phyloP scores from a whole-genome alignment of 2,329 filamentous ascomycete genomes.

The Chaetomiaceae sp. region DNA sequence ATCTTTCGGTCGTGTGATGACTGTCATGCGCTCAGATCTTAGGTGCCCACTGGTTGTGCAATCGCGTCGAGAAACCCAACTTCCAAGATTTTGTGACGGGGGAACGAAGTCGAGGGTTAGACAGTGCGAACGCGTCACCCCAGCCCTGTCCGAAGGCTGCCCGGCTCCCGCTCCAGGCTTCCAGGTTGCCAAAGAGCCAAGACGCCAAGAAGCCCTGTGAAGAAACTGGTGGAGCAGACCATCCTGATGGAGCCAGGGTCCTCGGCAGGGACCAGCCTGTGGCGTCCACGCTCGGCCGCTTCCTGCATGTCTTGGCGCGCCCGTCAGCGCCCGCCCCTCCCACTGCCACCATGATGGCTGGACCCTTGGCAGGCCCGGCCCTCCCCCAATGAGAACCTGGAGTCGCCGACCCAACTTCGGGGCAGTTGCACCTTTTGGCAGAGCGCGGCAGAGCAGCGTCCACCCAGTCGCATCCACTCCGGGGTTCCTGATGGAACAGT shows the following conservation, averaged over 20 bases:
- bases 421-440: slow-evolving; percentile 18
- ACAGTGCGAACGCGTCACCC: slow-evolving; percentile 10
- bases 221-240: slow-evolving; percentile 1
- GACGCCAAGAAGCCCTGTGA: too few species aligned
- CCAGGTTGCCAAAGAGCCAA: too few species aligned
- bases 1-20: neutral
- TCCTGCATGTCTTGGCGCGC: slow-evolving; percentile 16
- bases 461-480: slow-evolving; percentile 10
- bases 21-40: neutral
- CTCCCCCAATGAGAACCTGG: slow-evolving; percentile 19
- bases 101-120: too few species aligned
- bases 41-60: neutral
- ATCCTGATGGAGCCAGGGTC: neutral
- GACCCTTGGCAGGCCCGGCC: slow-evolving; percentile 10
- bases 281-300: slow-evolving; percentile 11
- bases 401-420: slow-evolving; percentile 19
- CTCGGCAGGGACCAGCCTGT: slow-evolving; percentile 15
- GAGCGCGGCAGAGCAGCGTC: slow-evolving; percentile 9
- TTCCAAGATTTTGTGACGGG: too few species aligned
- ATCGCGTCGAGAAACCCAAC: too few species aligned
- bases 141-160: too few species aligned
- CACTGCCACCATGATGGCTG: slow-evolving; percentile 13
- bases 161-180: neutral
- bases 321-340: slow-evolving; percentile 14
- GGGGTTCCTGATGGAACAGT: slow-evolving; percentile 11